Base-by-base conservation (phyloP, 2,329 filamentous ascomycete species). In the Raffaelea deltoideospora region DNA sequence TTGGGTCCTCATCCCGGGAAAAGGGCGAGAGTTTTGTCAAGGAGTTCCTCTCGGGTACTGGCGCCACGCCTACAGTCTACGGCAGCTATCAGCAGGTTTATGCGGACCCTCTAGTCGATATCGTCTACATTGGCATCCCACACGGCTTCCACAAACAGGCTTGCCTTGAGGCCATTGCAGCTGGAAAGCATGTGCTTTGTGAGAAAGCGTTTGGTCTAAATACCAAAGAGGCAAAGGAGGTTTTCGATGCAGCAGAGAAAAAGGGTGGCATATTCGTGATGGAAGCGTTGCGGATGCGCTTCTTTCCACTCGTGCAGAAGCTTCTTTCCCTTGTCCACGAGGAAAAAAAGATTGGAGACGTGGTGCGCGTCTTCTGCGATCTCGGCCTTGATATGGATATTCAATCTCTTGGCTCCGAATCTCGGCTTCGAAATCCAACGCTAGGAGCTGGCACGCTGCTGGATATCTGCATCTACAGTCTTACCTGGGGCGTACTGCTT, bases 221-320 rank as follows among this genome's bases (percentile, higher is more conserved):
- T 14, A 54, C 57, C 0, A 45, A 36, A 3, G 58, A 65, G 26
- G 56, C 60, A 0, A 49, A 43, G 20, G 54, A 60, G 30, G 55
- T 65, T 3, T 53, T 63, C 13, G 51, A 44, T 1, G 56, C 57
- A 0, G 62, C 62, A 0, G 48, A 52, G 38, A 39, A 43, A 21
- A 58, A n/a, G n/a, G n/a, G 58, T 39, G 54, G 55, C 9, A 54
- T 65, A 3, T 65, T 58, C 37, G 43, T 65, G 19, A 58, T 60
- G 50, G 62, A 65, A 43, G 62, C 60, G 10, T 57, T 64, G 56
- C 64, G 61, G 62, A 57, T 57, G 3, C 56, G 61, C 10, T 59
- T 59, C 47, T 59, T 53, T 15, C 59, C 62, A 0, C 43, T 65
- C 3, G 48, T 58, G 3, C 47, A 45, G 26, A 47, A 50, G 6